Percentiles rank a stretch among this genome's conserved stretches.
These are phyloP conservation scores for Chlorociboria aeruginascens DNA, from an alignment of 495 filamentous ascomycete species.

Conservation along the genomic window DNA sequence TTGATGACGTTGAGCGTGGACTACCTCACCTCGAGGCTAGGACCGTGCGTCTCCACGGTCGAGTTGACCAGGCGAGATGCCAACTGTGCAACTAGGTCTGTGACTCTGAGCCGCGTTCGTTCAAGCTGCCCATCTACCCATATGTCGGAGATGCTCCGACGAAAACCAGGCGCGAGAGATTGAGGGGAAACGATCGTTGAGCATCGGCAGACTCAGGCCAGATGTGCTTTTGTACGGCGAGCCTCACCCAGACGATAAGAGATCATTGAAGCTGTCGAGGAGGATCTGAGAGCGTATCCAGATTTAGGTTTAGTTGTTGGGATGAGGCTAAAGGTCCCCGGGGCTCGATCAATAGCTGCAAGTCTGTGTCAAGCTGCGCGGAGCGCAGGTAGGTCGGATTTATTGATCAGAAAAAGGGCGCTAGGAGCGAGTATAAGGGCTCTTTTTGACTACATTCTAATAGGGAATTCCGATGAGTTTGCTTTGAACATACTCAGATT, in stretches of 20 bases:
- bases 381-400: slow-evolving; percentile 7
- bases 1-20: no score
- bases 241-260: slow-evolving; percentile 9
- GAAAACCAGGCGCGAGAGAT: no score
- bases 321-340: slow-evolving; percentile 8
- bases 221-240: slow-evolving; percentile 12
- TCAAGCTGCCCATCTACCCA: no score
- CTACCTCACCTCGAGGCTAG: no score
- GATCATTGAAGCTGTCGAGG: slow-evolving; percentile 10
- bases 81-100: no score
- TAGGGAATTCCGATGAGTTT: slow-evolving; percentile 9
- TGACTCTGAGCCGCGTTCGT: no score
- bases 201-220: slow-evolving; percentile 8
- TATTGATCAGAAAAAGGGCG: slow-evolving; percentile 11
- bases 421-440: slow-evolving; percentile 4
- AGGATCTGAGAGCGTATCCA: slow-evolving; percentile 6
- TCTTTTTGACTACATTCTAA: slow-evolving; percentile 11
- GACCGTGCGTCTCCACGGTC: no score
- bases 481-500: no score
- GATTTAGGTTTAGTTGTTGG: slow-evolving; percentile 7
- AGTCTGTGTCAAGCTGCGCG: slow-evolving; percentile 1
- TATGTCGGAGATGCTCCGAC: no score
- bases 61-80: no score
- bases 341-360: slow-evolving; percentile 5
- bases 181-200: slow-evolving; percentile 6